Percentiles rank a stretch among this genome's conserved stretches.
phyloP scores from a whole-genome alignment of 345 rosid species.

The Linum trigynum region DNA sequence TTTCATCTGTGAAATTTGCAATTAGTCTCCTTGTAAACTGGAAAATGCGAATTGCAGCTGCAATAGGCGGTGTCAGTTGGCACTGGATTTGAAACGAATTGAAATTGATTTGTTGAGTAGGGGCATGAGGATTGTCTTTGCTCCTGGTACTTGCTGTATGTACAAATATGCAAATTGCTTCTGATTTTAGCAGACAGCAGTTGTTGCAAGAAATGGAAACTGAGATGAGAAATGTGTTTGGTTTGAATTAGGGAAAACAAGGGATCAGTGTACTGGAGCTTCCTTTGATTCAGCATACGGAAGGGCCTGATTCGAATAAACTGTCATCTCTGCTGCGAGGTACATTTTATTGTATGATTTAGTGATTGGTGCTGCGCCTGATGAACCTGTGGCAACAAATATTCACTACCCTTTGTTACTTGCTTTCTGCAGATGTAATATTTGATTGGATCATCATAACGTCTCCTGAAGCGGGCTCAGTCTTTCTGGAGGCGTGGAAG shows the following conservation, averaged over 20 bases:
- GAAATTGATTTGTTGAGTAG: not conserved
- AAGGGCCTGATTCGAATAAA: conserved; percentile 64
- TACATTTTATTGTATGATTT: conserved; percentile 4
- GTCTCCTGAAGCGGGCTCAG: conserved; percentile 91
- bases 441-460: conserved; percentile 95
- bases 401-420: conserved; percentile 3
- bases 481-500: conserved; percentile 92
- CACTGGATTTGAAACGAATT: too few relatives aligned
- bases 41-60: too few relatives aligned
- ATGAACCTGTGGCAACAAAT: not conserved
- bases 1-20: too few relatives aligned
- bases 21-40: too few relatives aligned
- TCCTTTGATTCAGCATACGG: conserved; percentile 71
- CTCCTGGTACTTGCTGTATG: not conserved
- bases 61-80: too few relatives aligned
- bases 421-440: conserved; percentile 36
- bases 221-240: not conserved
- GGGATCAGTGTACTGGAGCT: conserved; percentile 71
- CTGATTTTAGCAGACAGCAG: not conserved
- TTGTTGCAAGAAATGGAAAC: not conserved
- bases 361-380: not conserved
- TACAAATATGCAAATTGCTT: too few relatives aligned
- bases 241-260: conserved; percentile 39
- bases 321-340: conserved; percentile 62
- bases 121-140: not conserved